phyloP scores from a whole-genome alignment of 768 basidiomycete species.

The Aureoboletus auriporus region DNA sequence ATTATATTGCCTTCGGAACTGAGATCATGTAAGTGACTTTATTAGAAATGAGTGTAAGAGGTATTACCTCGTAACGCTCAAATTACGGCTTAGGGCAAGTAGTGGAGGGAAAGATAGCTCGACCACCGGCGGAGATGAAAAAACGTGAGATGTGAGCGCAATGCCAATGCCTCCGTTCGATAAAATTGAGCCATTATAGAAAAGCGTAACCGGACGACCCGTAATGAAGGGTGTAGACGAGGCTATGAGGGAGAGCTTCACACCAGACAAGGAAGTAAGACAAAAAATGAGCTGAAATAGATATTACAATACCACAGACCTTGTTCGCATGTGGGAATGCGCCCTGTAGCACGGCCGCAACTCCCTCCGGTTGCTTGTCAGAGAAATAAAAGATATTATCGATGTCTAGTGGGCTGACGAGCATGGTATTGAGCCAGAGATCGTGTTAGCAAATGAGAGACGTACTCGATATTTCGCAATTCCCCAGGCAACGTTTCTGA shows the following conservation, averaged over 20 bases:
- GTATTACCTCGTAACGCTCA: constrained; percentile 53
- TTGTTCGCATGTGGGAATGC: constrained; percentile 45
- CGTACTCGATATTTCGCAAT: constrained; percentile 33
- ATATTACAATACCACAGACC: constrained; percentile 32
- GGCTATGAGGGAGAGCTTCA: constrained; percentile 62
- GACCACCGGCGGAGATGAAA: constrained; percentile 8
- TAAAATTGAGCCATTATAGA: constrained; percentile 50
- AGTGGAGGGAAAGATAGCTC: constrained; percentile 38
- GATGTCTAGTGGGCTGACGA: constrained; percentile 15
- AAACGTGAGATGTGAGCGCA: constrained; percentile 33
- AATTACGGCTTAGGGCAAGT: constrained; percentile 36
- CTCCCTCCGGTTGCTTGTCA: constrained; percentile 55
- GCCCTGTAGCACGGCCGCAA: constrained; percentile 39
- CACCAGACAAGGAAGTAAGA: background rate
- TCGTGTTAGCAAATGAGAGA: background rate
- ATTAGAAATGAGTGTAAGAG: background rate
- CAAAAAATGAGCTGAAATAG: background rate
- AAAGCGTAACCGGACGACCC: constrained; percentile 68
- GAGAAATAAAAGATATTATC: constrained; percentile 48
- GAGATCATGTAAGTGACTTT: background rate
- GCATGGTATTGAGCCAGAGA: background rate
- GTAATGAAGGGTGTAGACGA: constrained; percentile 79
- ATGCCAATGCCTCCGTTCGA: constrained; percentile 71
- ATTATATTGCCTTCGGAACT: constrained; percentile 73
- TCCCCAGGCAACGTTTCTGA: constrained; percentile 32